Conservation (phyloP, 345 rosid species). For the Erodium maritimum region DNA sequence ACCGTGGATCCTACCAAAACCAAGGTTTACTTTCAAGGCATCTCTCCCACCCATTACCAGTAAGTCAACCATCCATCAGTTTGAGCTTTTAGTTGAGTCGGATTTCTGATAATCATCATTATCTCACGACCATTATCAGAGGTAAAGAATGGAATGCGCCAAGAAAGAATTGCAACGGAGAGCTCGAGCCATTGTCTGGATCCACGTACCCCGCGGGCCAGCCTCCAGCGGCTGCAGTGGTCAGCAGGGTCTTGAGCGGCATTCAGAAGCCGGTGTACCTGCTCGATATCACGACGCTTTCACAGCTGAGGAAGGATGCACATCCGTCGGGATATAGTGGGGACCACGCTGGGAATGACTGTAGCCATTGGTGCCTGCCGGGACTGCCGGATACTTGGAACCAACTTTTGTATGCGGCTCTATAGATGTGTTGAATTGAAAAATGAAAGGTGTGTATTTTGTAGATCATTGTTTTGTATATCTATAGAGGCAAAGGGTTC, state of each 20-base stretch:
- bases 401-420: slow-evolving; percentile 13
- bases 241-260: too few species aligned
- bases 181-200: too few species aligned
- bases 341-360: slow-evolving; percentile 13
- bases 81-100: slow-evolving; percentile 6
- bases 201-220: too few species aligned
- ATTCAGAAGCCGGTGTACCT: slow-evolving; percentile 14
- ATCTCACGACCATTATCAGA: too few species aligned
- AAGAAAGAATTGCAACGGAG: too few species aligned
- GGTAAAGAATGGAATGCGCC: too few species aligned
- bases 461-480: too few species aligned
- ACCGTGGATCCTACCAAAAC: slow-evolving; percentile 9
- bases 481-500: too few species aligned
- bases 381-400: slow-evolving; percentile 31
- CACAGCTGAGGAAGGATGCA: slow-evolving; percentile 22
- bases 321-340: slow-evolving; percentile 23
- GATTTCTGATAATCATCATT: too few species aligned
- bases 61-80: slow-evolving; percentile 5
- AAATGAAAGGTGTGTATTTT: too few species aligned
- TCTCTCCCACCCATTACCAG: slow-evolving; percentile 16
- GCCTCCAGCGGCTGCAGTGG: too few species aligned
- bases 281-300: slow-evolving; percentile 14
- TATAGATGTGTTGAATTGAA: too few species aligned
- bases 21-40: slow-evolving; percentile 14
- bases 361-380: slow-evolving; percentile 28